These are phyloP conservation scores for Selaginella moellendorffii DNA, from an alignment of 75 land plant species.

Conservation along the genomic window DNA sequence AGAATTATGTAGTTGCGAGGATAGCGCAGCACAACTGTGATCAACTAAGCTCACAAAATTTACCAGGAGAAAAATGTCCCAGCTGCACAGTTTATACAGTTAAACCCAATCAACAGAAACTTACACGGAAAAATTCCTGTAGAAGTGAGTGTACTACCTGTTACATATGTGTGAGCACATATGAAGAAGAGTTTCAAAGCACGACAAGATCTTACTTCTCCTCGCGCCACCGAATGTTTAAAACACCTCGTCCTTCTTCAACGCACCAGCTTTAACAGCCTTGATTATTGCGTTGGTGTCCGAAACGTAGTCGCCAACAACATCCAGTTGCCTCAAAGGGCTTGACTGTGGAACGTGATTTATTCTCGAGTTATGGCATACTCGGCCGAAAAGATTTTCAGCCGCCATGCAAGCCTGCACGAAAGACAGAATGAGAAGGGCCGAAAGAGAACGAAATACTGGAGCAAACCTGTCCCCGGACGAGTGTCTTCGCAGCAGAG, in stretches of 20 bases:
- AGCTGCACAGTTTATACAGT: too few species aligned
- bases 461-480: conserved; percentile 22
- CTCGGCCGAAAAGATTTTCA: conserved; percentile 20
- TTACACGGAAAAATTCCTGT: too few species aligned
- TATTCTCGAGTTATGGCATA: conserved; percentile 16
- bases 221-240: too few species aligned
- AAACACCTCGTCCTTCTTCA: neutral
- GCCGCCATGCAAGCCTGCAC: conserved; percentile 25
- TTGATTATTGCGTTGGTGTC: conserved; percentile 20
- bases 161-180: too few species aligned
- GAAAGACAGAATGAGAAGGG: neutral
- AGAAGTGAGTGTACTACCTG: too few species aligned
- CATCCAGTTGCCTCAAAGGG: conserved; percentile 21
- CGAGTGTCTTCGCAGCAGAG: conserved; percentile 18
- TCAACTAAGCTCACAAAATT: too few species aligned
- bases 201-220: too few species aligned
- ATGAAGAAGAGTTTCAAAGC: too few species aligned
- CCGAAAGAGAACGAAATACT: neutral
- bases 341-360: conserved; percentile 14
- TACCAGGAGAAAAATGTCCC: too few species aligned
- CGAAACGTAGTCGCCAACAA: conserved; percentile 20
- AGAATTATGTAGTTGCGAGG: too few species aligned
- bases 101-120: too few species aligned
- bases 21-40: too few species aligned
- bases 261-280: conserved; percentile 1